These are phyloP conservation scores for Rutstroemia sp. DNA, from an alignment of 2,329 filamentous ascomycete genomes.

Conservation along the genomic window DNA sequence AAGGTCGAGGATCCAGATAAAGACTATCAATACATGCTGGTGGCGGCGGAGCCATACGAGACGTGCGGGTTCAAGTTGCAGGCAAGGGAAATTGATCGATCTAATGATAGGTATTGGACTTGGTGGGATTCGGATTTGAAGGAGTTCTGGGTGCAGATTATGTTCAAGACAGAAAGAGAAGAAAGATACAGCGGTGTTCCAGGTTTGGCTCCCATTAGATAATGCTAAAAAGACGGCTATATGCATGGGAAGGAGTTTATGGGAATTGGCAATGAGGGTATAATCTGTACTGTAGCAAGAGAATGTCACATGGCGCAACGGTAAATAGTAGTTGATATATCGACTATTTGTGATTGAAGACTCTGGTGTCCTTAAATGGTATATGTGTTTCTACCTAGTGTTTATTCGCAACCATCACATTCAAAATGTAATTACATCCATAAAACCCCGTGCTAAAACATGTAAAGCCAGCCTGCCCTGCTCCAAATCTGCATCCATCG, in stretches of 20 bases:
- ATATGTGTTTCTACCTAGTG: conserved; percentile 5
- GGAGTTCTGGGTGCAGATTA: conserved; percentile 95
- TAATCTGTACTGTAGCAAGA: conserved; percentile 6
- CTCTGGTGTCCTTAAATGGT: not conserved
- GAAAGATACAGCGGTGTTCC: conserved; percentile 71
- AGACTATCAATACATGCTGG: conserved; percentile 87
- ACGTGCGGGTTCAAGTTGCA: conserved; percentile 96
- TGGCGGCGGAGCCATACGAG: conserved; percentile 96
- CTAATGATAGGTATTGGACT: conserved; percentile 81
- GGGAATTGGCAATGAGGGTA: conserved; percentile 5
- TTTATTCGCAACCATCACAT: conserved; percentile 3
- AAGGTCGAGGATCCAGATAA: conserved; percentile 91
- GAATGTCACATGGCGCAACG: not conserved
- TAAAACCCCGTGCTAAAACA: conserved; percentile 6
- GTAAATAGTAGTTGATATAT: not conserved
- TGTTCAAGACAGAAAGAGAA: conserved; percentile 98
- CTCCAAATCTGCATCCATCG: conserved; percentile 4
- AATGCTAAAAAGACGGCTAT: conserved; percentile 1
- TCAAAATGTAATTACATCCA: not conserved
- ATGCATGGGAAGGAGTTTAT: not conserved
- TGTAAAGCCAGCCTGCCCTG: conserved; percentile 3
- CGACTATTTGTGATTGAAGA: conserved; percentile 1
- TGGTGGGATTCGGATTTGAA: conserved; percentile 95
- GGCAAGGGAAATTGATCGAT: conserved; percentile 82
- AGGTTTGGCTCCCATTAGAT: conserved; percentile 39